Evolutionary conservation across 2,329 filamentous ascomycete species (phyloP), one percentile per base, ranked within the genome.

Genomic region (Tricladium varicosporioides): DNA sequence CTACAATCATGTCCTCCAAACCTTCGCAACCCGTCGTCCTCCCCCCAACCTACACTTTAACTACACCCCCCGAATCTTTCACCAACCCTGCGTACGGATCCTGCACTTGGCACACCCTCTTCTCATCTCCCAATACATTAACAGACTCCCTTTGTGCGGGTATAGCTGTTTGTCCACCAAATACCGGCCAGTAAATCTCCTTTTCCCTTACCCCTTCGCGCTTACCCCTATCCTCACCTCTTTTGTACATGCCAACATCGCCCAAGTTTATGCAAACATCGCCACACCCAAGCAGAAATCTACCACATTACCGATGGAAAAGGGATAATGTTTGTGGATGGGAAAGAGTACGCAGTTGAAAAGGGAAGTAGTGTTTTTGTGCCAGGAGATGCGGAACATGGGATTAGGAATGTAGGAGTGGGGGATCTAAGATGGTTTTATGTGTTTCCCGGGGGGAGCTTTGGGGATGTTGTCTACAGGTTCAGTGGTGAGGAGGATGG

Each of bases 381-480:
- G 33, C 75, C 75, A 0, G 72, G 73, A 0, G 65, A 77, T 68
- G 72, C 74, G 2, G 72, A 76, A 63, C 76, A 78, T 66, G 73
- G 71, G 2, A 68, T 76, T 51, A 59, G 62, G 13, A 74, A 74
- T 58, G 60, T 59, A 5, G 63, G 62, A 0, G 46, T 53, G 0
- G 68, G 67, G 31, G 65, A 69, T 5, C 57, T 76, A 51, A 65
- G 60, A 51, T 76, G 73, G 73, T 65, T 76, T 53, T 77, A 76
- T 67, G 70, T 71, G 2, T 76, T 76, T 63, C 67, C 74, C 0
- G 68, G 65, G n/a, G 67, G 67, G 16, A 60, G 57, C 4, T 76
- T 76, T 64, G 68, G 58, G 49, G 68, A 76, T 60, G 65, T 76
- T 1, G 63, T 72, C 19, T 76, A 76, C 68, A 62, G 70, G 5